Evolutionary conservation across 768 basidiomycete species (phyloP), one percentile per base, ranked within the genome.

Genomic region (Panellus pusillus): DNA sequence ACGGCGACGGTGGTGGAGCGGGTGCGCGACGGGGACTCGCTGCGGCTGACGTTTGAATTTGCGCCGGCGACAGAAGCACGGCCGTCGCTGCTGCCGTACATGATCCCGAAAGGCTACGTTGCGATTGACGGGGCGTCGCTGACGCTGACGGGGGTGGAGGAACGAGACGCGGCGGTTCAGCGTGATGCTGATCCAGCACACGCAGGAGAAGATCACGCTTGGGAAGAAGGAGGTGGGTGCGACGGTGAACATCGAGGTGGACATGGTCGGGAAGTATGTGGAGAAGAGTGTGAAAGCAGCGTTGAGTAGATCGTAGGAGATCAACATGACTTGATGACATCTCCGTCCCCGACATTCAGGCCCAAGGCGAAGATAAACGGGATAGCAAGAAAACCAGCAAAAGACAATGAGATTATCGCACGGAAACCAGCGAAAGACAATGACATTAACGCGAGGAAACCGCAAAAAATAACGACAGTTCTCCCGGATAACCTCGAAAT

Each of bases 151-250:
- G 74, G 74, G 28, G 93, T 98, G 29, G 71, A 85, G 70, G 83
- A n/a, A 89, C 67, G 58, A 63, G 20, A 64, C 75, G 55, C 68
- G 82, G 36, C 81, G 73, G 39, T 96, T 98, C 65, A 84, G 86
- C 31, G 80, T 99, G 47, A 98, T 98, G 95, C 82, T 99, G 60
- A 95, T 99, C 71, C 83, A 83, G 62, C 95, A 98, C 71, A 95
- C 93, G 11, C 96, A 97, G 66, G 74, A 85, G 63, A 93, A 87
- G 70, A 87, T 98, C 52, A 87, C 91, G 2, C 76, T 99, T 47
- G 79, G 80, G 36, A 79, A 72, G 56, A 99, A 98, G 70, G 60
- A 63, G 3, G 68, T 89, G 1, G 95, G 94, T 0, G 81, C 82
- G 43, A 88, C 79, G 63, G 94, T 98, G 47, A 99, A 99, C 65